Base-by-base conservation (phyloP, 169 alveolate species). In the Cyclospora cayetanensis region DNA sequence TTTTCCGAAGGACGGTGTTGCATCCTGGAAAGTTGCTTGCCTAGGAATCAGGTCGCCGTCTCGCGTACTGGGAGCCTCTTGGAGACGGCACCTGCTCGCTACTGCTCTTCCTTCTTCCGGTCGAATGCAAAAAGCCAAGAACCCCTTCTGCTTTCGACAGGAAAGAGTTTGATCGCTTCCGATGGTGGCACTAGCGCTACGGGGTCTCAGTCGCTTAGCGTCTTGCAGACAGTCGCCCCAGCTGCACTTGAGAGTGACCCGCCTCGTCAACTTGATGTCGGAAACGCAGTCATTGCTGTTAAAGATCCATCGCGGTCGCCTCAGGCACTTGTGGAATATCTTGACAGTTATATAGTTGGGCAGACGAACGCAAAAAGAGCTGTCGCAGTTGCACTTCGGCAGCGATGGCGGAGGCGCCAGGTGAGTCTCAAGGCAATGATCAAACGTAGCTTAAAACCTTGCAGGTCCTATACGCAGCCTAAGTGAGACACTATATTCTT, bases 291-390 rank as follows among this genome's bases (percentile, higher is more conserved):
- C 31, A 35, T 25, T 11, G 1, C 37, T 18, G 18, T 27, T 79
- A 7, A 7, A 83, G 60, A 39, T 12, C 18, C 18, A 53, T 18
- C 79, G 0, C 50, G 79, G 27, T 86, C 85, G n/a, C 97, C 97
- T 0, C 93, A 80, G 22, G 96, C 93, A 55, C 93, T 95, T 52
- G 97, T 93, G 20, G 93, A 50, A n/a, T 94, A 95, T 35, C 91
- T 95, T 39, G 93, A 95, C 72, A 92, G 94, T 46, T 95, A 94
- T 92, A 96, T 97, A 31, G 90, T 97, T 46, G 97, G 98, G 3
- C 96, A 97, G 93, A 90, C 85, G 1, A 95, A 96, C 68, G 98
- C 98, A 3, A 97, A 97, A 90, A 94, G 94, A 43, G 97, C 97
- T 0, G 96, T 97, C 2, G 96, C 98, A 25, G 94, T 93, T 39